Conservation (phyloP, 495 filamentous ascomycete genomes). For the Xylaria telfairii region DNA sequence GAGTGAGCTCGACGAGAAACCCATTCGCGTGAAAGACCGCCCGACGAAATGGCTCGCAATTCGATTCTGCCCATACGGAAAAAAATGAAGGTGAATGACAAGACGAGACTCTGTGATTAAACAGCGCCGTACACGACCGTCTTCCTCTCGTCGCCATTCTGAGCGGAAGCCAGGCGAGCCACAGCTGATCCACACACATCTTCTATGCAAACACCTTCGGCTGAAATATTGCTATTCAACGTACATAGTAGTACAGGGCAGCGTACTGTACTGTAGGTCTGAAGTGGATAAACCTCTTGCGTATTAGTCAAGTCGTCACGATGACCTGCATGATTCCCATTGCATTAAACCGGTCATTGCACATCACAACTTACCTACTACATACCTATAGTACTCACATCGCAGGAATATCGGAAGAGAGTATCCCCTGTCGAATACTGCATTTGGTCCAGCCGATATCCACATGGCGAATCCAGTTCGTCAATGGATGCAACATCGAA, state of each 20-base stretch:
- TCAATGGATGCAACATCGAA: slow-evolving; percentile 11
- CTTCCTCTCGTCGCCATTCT: neutral
- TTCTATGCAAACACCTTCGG: neutral
- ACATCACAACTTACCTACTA: slow-evolving; percentile 15
- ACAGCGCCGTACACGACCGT: neutral
- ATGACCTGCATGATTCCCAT: slow-evolving; percentile 23
- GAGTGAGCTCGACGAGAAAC: too few relatives aligned
- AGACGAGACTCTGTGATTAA: neutral
- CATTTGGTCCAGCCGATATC: neutral
- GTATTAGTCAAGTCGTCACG: slow-evolving; percentile 8
- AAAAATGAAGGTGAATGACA: neutral
- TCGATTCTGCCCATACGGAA: neutral
- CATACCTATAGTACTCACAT: too few relatives aligned
- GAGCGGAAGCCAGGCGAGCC: neutral
- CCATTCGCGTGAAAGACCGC: neutral
- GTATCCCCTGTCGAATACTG: slow-evolving; percentile 11
- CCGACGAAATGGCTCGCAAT: neutral
- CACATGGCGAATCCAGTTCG: slow-evolving; percentile 20
- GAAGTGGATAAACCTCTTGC: slow-evolving; percentile 15
- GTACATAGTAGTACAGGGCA: too few relatives aligned
- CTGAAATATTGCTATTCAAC: slow-evolving; percentile 1
- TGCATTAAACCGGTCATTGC: neutral
- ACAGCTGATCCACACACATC: slow-evolving; percentile 6
- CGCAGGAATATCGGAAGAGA: too few relatives aligned
- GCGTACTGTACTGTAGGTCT: too few relatives aligned